phyloP scores from a whole-genome alignment of 163 green algal species.

The Coccomyxa subellipsoidea region DNA sequence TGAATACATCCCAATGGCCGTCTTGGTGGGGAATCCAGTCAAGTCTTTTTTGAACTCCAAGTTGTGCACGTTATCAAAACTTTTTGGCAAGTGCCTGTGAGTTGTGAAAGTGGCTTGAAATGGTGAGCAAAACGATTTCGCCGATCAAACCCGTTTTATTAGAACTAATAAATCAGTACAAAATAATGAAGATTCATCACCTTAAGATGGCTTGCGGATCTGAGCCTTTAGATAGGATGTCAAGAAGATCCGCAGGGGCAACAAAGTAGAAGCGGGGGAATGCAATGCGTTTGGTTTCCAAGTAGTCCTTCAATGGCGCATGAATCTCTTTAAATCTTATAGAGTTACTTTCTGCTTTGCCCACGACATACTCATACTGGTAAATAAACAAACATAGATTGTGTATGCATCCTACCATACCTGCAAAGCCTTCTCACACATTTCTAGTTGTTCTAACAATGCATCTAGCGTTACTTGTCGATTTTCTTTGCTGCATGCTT shows the following conservation, averaged over 20 bases:
- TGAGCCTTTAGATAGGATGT: constrained; percentile 90
- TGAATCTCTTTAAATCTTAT: too few relatives aligned
- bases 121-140: too few relatives aligned
- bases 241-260: constrained; percentile 83
- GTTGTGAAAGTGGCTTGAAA: too few relatives aligned
- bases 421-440: constrained; percentile 90
- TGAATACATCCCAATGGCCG: constrained; percentile 61
- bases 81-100: constrained; percentile 82
- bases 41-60: constrained; percentile 80
- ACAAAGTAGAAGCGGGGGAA: constrained; percentile 97
- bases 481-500: constrained; percentile 84
- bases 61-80: constrained; percentile 90
- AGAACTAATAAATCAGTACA: too few relatives aligned
- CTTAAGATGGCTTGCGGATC: constrained; percentile 81
- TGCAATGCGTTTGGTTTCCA: constrained; percentile 90
- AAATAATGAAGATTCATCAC: constrained; percentile 15
- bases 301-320: constrained; percentile 80
- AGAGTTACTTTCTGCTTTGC: too few relatives aligned
- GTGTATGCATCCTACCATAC: too few relatives aligned
- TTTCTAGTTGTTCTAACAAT: constrained; percentile 81
- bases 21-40: constrained; percentile 60
- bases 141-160: too few relatives aligned
- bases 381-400: too few relatives aligned
- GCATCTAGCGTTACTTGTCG: constrained; percentile 80
- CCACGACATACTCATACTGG: too few relatives aligned